A percentile compares a stretch with the other conserved stretches of the same genome.
Evolutionary conservation across 1,139 yeast species (phyloP).

Genomic region (Geotrichum carabidarum): DNA sequence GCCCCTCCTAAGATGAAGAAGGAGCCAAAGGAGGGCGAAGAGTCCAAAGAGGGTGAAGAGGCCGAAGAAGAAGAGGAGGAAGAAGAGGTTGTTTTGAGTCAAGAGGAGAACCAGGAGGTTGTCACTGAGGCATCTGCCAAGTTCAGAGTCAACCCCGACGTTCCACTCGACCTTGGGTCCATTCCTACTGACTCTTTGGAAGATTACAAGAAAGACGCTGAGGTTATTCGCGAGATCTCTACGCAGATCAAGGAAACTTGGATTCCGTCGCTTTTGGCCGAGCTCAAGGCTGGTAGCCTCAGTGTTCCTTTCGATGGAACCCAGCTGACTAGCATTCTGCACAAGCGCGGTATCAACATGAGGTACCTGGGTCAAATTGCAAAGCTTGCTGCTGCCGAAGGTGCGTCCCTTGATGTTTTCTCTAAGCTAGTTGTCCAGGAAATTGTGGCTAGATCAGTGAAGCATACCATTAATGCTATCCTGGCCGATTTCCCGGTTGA

Average conservation of each 20-base stretch:
- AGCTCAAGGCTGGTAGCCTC: constrained; percentile 46
- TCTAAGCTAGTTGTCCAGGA: constrained; percentile 54
- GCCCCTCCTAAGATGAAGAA: constrained; percentile 19
- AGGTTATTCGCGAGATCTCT: constrained; percentile 63
- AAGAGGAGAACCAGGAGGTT: constrained; percentile 47
- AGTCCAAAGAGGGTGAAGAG: constrained; percentile 21
- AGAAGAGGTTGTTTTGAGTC: constrained; percentile 19
- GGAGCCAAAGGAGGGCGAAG: constrained; percentile 19
- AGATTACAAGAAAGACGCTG: constrained; percentile 49
- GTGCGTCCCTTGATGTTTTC: constrained; percentile 7
- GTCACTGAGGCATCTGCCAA: constrained; percentile 50
- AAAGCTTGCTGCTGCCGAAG: constrained; percentile 11
- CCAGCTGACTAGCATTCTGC: constrained; percentile 65
- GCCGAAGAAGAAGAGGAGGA: constrained; percentile 39
- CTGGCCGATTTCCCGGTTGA: constrained; percentile 49
- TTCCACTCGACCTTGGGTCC: constrained; percentile 45
- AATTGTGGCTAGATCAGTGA: constrained; percentile 71
- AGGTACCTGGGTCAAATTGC: constrained; percentile 65
- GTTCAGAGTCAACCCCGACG: constrained; percentile 70
- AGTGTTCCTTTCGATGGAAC: constrained; percentile 76
- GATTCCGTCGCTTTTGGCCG: constrained; percentile 60
- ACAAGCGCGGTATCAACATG: constrained; percentile 77
- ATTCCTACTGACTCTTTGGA: constrained; percentile 42
- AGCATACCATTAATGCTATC: constrained; percentile 61
- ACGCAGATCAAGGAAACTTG: constrained; percentile 54